Percentiles rank a stretch among this genome's conserved stretches.
phyloP scores from a whole-genome alignment of 371 early-diverging fungal genomes.

The Syncephalastrum racemosum region DNA sequence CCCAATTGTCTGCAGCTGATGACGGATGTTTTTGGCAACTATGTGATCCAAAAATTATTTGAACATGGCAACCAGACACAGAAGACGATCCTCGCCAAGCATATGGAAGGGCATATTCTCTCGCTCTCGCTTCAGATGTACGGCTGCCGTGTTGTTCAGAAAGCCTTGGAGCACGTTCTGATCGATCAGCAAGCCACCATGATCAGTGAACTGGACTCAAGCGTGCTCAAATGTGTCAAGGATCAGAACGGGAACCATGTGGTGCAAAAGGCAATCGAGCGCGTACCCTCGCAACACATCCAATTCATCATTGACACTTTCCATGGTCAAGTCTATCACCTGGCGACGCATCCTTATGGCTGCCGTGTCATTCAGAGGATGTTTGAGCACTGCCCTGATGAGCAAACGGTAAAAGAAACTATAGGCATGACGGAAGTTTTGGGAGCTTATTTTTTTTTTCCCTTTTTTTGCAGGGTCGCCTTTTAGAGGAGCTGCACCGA shows the following conservation, averaged over 20 bases:
- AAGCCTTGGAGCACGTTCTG: slow-evolving; percentile 89
- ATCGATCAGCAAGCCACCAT: slow-evolving; percentile 88
- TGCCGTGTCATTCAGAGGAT: slow-evolving; percentile 99
- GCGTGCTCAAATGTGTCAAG: slow-evolving; percentile 96
- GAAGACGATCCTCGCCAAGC: slow-evolving; percentile 80
- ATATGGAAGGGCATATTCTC: slow-evolving; percentile 94
- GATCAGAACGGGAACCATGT: slow-evolving; percentile 99
- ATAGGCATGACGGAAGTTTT: background rate
- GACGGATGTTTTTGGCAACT: slow-evolving; percentile 99
- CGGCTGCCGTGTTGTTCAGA: slow-evolving; percentile 99
- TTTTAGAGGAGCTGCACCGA: slow-evolving; percentile 91
- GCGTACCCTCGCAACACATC: slow-evolving; percentile 88
- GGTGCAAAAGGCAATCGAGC: slow-evolving; percentile 99
- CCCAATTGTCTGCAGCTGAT: slow-evolving; percentile 93
- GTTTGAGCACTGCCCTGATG: slow-evolving; percentile 96
- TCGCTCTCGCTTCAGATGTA: slow-evolving; percentile 99
- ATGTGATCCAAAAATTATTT: slow-evolving; percentile 99
- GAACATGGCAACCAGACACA: slow-evolving; percentile 92
- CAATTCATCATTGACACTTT: slow-evolving; percentile 98
- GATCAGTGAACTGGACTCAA: slow-evolving; percentile 91
- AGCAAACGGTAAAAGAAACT: slow-evolving; percentile 65
- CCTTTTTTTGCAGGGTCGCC: slow-evolving; percentile 45
- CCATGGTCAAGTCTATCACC: slow-evolving; percentile 91
- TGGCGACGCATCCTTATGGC: slow-evolving; percentile 99
- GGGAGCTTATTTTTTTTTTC: background rate